Evolutionary conservation across 371 early-diverging fungal genomes (phyloP).

Genomic region (Zychaea mexicana): DNA sequence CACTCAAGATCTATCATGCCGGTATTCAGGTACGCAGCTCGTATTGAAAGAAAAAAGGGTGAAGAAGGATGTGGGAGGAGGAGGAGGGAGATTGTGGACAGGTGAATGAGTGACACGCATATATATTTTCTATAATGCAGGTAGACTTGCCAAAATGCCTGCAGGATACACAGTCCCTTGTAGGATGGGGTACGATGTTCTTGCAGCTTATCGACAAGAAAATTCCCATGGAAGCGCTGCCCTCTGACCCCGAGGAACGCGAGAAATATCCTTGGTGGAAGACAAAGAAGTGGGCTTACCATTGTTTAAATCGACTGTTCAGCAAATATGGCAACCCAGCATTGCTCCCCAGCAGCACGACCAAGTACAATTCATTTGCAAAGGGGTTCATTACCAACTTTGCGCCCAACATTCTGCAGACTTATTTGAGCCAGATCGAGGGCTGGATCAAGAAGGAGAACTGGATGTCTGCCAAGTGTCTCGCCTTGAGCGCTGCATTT

Average conservation of each 20-base stretch:
- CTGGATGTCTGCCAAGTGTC: conserved; percentile 64
- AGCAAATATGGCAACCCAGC: conserved; percentile 79
- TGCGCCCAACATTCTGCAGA: conserved; percentile 81
- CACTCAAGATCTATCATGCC: conserved; percentile 77
- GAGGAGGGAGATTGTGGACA: neutral
- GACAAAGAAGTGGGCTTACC: conserved; percentile 93
- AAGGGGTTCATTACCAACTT: conserved; percentile 79
- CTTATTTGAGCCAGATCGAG: conserved; percentile 81
- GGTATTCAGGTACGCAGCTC: conserved; percentile 72
- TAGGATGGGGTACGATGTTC: conserved; percentile 87
- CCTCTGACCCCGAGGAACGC: conserved; percentile 66
- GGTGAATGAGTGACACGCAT: neutral
- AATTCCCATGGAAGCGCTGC: conserved; percentile 55
- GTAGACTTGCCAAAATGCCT: conserved; percentile 68
- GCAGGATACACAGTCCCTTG: conserved; percentile 67
- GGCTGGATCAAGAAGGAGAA: conserved; percentile 62
- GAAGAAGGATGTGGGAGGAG: neutral
- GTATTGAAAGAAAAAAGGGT: neutral
- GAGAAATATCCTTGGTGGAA: conserved; percentile 87
- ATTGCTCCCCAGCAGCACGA: conserved; percentile 50
- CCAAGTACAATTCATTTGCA: conserved; percentile 74
- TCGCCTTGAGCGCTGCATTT: conserved; percentile 56
- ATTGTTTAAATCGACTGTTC: conserved; percentile 82
- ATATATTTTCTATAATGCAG: conserved; percentile 19
- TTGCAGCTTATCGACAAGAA: conserved; percentile 74